Percentiles rank a stretch among this genome's conserved stretches.
Evolutionary conservation across 768 basidiomycete species (phyloP).

Genomic region (Mycena belliarum): DNA sequence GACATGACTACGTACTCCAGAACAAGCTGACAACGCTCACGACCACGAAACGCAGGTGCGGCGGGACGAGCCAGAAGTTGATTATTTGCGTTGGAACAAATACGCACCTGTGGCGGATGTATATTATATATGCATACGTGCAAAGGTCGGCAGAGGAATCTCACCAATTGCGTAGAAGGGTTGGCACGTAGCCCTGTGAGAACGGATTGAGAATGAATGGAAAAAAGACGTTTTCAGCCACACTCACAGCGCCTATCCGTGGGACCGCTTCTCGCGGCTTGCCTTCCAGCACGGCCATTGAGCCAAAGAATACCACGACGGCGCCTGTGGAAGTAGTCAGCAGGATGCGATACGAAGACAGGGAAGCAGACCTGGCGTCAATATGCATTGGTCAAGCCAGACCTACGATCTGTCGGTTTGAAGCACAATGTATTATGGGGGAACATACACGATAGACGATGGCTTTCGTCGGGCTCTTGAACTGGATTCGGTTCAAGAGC

Average conservation of each 20-base stretch:
- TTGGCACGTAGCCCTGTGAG: constrained; percentile 65
- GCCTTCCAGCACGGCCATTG: constrained; percentile 82
- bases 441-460: constrained; percentile 61
- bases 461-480: constrained; percentile 58
- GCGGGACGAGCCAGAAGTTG: constrained; percentile 79
- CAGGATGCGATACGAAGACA: background rate
- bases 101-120: constrained; percentile 50
- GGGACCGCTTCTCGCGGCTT: constrained; percentile 51
- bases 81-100: constrained; percentile 76
- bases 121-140: background rate
- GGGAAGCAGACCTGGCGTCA: constrained; percentile 61
- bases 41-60: constrained; percentile 72
- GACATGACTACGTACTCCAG: constrained; percentile 66
- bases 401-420: constrained; percentile 44
- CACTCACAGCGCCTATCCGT: constrained; percentile 47
- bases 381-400: constrained; percentile 76
- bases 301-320: constrained; percentile 58
- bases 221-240: background rate
- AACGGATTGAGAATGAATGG: background rate
- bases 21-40: constrained; percentile 78
- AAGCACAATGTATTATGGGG: background rate
- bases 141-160: constrained; percentile 14
- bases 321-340: constrained; percentile 32
- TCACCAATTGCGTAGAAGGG: constrained; percentile 76
- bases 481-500: constrained; percentile 69